Percentiles rank a stretch among this genome's conserved stretches.
phyloP scores from a whole-genome alignment of 2,329 filamentous ascomycete species.

The Zymoseptoria ardabiliae region DNA sequence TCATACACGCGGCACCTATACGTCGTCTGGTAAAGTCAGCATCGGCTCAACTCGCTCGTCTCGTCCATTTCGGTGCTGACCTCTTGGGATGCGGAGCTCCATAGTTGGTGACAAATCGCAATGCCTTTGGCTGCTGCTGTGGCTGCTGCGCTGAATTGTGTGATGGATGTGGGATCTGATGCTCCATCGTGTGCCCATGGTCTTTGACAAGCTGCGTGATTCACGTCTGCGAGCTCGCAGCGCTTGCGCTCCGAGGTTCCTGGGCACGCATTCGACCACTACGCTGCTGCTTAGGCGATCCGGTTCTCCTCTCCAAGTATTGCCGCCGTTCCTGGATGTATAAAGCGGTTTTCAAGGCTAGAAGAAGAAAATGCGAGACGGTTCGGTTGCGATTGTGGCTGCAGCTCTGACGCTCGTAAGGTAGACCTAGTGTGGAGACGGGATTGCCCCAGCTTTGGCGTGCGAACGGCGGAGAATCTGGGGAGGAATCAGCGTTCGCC shows the following conservation, averaged over 20 bases:
- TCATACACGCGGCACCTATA: constrained; percentile 62
- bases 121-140: constrained; percentile 17
- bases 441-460: background rate
- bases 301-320: too few species aligned
- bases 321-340: background rate
- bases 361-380: background rate
- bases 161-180: constrained; percentile 2
- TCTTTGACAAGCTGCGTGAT: constrained; percentile 14
- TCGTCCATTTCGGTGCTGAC: constrained; percentile 5
- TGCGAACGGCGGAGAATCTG: too few species aligned
- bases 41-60: background rate
- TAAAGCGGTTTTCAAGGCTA: background rate
- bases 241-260: background rate
- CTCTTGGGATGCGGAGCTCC: constrained; percentile 70
- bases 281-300: background rate
- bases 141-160: background rate
- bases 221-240: constrained; percentile 6
- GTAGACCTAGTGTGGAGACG: background rate
- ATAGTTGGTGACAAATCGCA: constrained; percentile 73
- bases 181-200: constrained; percentile 2
- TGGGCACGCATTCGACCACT: background rate
- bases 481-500: too few species aligned
- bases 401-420: background rate
- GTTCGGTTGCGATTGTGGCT: background rate
- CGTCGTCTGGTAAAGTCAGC: constrained; percentile 47